These are phyloP conservation scores for Miscanthus lutarioriparius DNA, from an alignment of 176 grass and related monocot species.

Conservation along the genomic window DNA sequence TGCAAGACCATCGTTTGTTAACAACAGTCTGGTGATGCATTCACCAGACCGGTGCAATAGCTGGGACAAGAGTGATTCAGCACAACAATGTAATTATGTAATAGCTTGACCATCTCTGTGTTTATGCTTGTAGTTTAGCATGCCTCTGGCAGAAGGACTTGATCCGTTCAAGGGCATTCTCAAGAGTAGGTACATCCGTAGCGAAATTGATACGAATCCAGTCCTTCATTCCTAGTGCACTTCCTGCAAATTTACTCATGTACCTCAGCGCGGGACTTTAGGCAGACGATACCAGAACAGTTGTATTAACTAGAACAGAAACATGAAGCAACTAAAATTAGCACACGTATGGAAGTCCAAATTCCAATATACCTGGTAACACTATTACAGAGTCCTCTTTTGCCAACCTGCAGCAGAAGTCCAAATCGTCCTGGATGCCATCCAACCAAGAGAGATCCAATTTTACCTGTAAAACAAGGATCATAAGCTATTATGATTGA, in stretches of 20 bases:
- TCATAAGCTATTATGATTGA: neutral
- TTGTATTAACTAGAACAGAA: neutral
- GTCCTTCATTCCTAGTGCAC: conserved; percentile 58
- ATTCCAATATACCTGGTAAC: conserved; percentile 46
- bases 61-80: neutral
- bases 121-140: conserved; percentile 30
- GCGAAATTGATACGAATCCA: conserved; percentile 77
- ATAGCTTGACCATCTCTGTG: neutral
- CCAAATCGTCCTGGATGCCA: conserved; percentile 62
- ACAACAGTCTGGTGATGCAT: neutral
- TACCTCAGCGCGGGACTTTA: neutral
- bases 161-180: conserved; percentile 58
- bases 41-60: neutral
- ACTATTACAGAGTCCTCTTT: conserved; percentile 78
- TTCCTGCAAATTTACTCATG: conserved; percentile 46
- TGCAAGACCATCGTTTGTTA: neutral
- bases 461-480: conserved; percentile 53
- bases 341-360: neutral
- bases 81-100: neutral
- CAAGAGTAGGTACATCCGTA: conserved; percentile 45
- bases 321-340: neutral
- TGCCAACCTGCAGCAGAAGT: conserved; percentile 77
- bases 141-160: conserved; percentile 78
- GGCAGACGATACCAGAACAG: neutral
- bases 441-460: conserved; percentile 58